Conservation (phyloP, 140 eudicot species). For the Senecio squalidus region DNA sequence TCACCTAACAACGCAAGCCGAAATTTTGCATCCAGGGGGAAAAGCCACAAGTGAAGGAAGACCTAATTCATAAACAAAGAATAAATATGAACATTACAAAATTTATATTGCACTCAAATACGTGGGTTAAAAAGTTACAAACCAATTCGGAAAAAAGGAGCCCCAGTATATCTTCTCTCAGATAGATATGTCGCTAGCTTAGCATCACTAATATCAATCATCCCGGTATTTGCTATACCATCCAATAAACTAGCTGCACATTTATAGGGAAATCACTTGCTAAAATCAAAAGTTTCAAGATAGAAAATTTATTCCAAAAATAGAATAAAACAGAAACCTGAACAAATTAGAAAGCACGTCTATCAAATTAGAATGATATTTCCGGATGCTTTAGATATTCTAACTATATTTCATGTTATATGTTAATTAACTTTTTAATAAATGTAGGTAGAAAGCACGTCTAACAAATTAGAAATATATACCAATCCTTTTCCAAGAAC, state of each 20-base stretch:
- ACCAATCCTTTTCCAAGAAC: constrained; percentile 75
- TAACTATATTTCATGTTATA: not conserved
- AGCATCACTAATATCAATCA: constrained; percentile 66
- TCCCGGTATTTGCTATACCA: constrained; percentile 71
- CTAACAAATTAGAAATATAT: not conserved
- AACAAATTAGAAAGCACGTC: too few species aligned
- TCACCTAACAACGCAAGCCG: constrained; percentile 72
- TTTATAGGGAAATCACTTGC: constrained; percentile 9
- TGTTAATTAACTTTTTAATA: not conserved
- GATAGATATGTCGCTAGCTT: constrained; percentile 70
- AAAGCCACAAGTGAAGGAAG: constrained; percentile 77
- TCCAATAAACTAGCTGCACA: constrained; percentile 54
- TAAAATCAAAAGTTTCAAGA: not conserved
- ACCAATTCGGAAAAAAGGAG: constrained; percentile 82
- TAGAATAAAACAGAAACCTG: not conserved
- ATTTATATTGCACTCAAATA: not conserved
- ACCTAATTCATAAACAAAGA: constrained; percentile 39
- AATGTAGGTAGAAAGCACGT: not conserved
- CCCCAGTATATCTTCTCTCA: constrained; percentile 75
- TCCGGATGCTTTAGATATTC: too few species aligned
- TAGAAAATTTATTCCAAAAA: constrained; percentile 2
- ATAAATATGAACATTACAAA: not conserved
- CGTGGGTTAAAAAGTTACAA: constrained; percentile 15
- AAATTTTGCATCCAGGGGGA: constrained; percentile 74
- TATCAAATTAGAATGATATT: too few species aligned